Conservation (phyloP, 2,329 filamentous ascomycete genomes). For the Alternaria ventricosa region DNA sequence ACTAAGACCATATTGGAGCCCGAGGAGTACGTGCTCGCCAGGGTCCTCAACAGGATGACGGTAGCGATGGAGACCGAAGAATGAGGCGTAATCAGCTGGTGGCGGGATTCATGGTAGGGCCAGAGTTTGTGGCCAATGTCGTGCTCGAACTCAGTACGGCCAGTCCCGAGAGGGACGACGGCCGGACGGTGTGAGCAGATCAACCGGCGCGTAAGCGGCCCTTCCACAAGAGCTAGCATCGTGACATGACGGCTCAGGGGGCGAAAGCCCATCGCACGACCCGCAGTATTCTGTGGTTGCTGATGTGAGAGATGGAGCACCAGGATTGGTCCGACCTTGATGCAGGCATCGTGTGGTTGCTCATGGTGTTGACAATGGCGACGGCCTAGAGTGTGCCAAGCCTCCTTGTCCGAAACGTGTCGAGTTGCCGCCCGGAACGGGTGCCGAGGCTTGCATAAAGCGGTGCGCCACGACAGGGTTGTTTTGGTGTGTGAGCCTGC, state of each 20-base stretch:
- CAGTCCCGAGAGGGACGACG: constrained; percentile 42
- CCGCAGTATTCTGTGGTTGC: background rate
- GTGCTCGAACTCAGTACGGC: constrained; percentile 37
- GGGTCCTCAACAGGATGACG: constrained; percentile 2
- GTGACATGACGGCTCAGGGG: constrained; percentile 33
- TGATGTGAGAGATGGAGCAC: constrained; percentile 5
- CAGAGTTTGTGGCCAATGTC: constrained; percentile 31
- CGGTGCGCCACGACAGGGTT: constrained; percentile 43
- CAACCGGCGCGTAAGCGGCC: constrained; percentile 48
- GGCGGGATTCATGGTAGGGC: constrained; percentile 22
- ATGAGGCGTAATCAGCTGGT: constrained; percentile 35
- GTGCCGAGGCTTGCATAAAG: constrained; percentile 44
- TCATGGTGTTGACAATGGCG: constrained; percentile 20
- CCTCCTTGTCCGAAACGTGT: constrained; percentile 38
- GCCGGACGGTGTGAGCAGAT: constrained; percentile 41
- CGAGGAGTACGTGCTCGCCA: constrained; percentile 6
- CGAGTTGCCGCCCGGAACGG: constrained; percentile 47
- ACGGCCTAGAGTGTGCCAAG: constrained; percentile 34
- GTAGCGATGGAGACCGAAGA: constrained; percentile 31
- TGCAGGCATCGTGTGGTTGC: constrained; percentile 20
- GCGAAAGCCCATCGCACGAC: constrained; percentile 9
- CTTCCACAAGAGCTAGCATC: constrained; percentile 30
- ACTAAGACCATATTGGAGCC: background rate
- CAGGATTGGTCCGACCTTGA: constrained; percentile 14
- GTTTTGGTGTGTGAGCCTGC: constrained; percentile 41